Evolutionary conservation across 2,329 filamentous ascomycete genomes (phyloP), one percentile per base, ranked within the genome.

Genomic region (Trichoderma lentiforme): DNA sequence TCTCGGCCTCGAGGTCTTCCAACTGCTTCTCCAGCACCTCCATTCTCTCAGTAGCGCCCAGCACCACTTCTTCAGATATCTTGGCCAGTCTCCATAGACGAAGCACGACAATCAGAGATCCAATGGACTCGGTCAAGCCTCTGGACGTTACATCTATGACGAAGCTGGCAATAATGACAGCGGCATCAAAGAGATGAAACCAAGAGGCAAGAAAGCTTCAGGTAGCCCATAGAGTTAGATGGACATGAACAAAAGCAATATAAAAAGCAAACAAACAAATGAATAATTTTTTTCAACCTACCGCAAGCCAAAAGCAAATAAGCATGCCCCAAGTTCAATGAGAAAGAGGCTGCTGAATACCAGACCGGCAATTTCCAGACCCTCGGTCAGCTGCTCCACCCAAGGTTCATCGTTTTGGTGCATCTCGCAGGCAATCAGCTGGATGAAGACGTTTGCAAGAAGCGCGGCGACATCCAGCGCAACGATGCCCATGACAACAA

Each of bases 51-150:
- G 87, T 82, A 1, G 89, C 89, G 9, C 89, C 89, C 7, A 90
- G 84, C 34, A 87, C 87, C 73, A 92, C 83, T 79, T 93, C 91
- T 76, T 93, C 89, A 7, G 91, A 87, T 66, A 92, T 91, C 82
- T 92, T 92, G 78, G 92, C 88, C 58, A 93, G 85, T 18, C 91
- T 86, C 88, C 90, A 92, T 4, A 93, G 82, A 68, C 91, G 88
- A 58, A 93, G 81, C 4, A 92, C 84, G 32, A 93, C 85, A 63
- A 93, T 86, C n/a, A 93, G 82, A 0, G 89, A 91, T 1, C 87
- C 89, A 61, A 91, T 88, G 76, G 92, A 88, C 79, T 90, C 88
- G 6, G 88, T 80, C 1, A 88, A 80, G 58, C 90, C 90, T 47
- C 86, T 85, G 18, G 90, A 83, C 3, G 89, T 78, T 26, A 92